These are phyloP conservation scores for Aspergillus indologenus DNA, from an alignment of 495 filamentous ascomycete genomes.

Conservation along the genomic window DNA sequence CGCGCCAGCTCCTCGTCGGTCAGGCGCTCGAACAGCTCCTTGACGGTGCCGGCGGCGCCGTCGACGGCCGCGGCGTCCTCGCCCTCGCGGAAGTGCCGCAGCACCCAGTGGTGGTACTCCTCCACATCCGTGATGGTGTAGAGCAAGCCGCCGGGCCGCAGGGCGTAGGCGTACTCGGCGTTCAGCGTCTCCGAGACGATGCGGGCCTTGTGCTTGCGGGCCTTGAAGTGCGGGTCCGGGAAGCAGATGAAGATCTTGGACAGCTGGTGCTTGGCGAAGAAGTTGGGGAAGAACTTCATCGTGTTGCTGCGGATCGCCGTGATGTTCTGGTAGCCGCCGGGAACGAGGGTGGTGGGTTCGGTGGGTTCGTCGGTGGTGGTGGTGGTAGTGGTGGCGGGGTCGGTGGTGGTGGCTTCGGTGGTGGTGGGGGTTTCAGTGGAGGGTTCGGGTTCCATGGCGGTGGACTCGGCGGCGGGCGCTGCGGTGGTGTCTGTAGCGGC, in stretches of 20 bases:
- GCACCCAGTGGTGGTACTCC: conserved; percentile 91
- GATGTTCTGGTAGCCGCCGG: conserved; percentile 73
- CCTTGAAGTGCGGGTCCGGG: conserved; percentile 97
- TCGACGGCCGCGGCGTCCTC: conserved; percentile 23
- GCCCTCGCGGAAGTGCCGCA: conserved; percentile 65
- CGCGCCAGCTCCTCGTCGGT: conserved; percentile 61
- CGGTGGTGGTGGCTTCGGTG: neutral
- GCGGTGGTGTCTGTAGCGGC: neutral
- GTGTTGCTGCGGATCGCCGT: conserved; percentile 84
- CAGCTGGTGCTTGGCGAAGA: conserved; percentile 74
- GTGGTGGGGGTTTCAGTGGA: neutral
- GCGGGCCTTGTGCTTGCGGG: conserved; percentile 91
- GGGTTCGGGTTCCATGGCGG: conserved; percentile 1
- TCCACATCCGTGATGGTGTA: conserved; percentile 98
- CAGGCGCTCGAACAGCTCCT: conserved; percentile 52
- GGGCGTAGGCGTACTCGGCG: conserved; percentile 87
- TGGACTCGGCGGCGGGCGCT: too few relatives aligned
- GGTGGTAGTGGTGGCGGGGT: neutral
- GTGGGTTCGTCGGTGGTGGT: neutral
- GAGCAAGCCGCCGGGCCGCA: conserved; percentile 77
- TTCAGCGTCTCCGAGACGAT: conserved; percentile 87
- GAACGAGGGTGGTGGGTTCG: conserved; percentile 20
- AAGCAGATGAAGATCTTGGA: conserved; percentile 95
- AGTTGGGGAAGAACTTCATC: conserved; percentile 98
- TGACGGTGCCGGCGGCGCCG: conserved; percentile 29